These are phyloP conservation scores for Wallacemonas collosoma DNA, from an alignment of 208 protist species.

Conservation along the genomic window DNA sequence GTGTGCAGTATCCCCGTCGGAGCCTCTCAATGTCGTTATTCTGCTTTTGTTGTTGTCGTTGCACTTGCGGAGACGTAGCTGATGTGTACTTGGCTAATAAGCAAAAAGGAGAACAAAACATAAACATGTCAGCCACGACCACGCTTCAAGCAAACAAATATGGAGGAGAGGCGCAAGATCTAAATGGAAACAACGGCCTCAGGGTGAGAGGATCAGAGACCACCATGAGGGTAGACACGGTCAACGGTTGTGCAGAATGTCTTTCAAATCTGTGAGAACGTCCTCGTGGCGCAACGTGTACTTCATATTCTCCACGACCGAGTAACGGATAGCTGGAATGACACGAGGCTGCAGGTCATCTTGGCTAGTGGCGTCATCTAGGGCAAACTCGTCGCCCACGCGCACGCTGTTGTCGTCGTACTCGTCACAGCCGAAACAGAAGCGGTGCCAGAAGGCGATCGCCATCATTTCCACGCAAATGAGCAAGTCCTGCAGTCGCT, in stretches of 20 bases:
- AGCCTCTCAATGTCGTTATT: too few species aligned
- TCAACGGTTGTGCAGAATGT: slow-evolving; percentile 75
- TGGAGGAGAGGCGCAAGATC: background rate
- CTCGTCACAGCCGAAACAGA: slow-evolving; percentile 90
- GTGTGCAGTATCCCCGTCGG: too few species aligned
- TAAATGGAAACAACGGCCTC: too few species aligned
- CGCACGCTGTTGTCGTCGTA: slow-evolving; percentile 28
- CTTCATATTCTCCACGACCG: slow-evolving; percentile 75
- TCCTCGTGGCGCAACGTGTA: slow-evolving; percentile 87
- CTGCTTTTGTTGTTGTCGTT: too few species aligned
- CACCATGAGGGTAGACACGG: background rate
- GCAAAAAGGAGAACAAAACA: too few species aligned
- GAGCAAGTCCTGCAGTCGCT: slow-evolving; percentile 83
- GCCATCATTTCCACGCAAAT: slow-evolving; percentile 94
- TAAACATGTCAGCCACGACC: too few species aligned
- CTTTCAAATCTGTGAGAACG: slow-evolving; percentile 70
- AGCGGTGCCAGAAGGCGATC: slow-evolving; percentile 88
- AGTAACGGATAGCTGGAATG: slow-evolving; percentile 78
- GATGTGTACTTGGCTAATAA: too few species aligned
- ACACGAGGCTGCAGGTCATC: slow-evolving; percentile 32
- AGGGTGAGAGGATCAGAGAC: too few species aligned
- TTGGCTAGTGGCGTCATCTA: slow-evolving; percentile 30
- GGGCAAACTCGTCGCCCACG: slow-evolving; percentile 13
- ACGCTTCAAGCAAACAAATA: background rate
- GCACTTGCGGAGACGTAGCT: too few species aligned